Percentiles rank a stretch among this genome's conserved stretches.
Conservation (phyloP, 306 rosid genomes). For the Dicorynia guianensis region DNA sequence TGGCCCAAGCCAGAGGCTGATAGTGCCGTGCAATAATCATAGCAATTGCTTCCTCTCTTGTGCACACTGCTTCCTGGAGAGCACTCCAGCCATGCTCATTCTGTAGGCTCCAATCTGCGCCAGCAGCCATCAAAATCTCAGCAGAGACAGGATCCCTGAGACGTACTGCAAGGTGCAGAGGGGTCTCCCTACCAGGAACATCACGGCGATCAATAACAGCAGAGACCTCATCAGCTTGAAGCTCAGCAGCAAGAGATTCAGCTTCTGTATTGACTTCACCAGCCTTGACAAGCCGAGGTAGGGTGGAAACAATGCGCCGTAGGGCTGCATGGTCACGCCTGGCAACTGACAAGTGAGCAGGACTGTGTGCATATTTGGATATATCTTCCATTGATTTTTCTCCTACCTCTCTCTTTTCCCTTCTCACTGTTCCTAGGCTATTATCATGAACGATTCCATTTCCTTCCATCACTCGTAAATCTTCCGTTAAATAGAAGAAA, state of each 20-base stretch:
- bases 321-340: conserved; percentile 79
- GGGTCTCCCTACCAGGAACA: conserved; percentile 96
- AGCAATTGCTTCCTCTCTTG: conserved; percentile 92
- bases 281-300: conserved; percentile 86
- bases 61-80: conserved; percentile 96
- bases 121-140: conserved; percentile 95
- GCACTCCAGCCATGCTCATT: conserved; percentile 99
- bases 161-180: conserved; percentile 95
- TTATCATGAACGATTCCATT: conserved; percentile 43
- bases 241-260: conserved; percentile 88
- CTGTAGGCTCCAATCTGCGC: conserved; percentile 98
- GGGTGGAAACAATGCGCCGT: conserved; percentile 60
- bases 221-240: conserved; percentile 78
- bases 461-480: conserved; percentile 55
- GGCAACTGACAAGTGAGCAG: conserved; percentile 87
- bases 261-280: conserved; percentile 80
- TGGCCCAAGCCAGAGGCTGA: conserved; percentile 98
- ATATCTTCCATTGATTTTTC: conserved; percentile 73
- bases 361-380: conserved; percentile 80
- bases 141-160: conserved; percentile 82
- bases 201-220: conserved; percentile 85
- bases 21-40: conserved; percentile 91
- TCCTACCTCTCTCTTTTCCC: conserved; percentile 47
- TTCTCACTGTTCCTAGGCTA: conserved; percentile 46
- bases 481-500: conserved; percentile 44